Conservation (phyloP, 1,284 basidiomycete species). For the Athelia sp. region DNA sequence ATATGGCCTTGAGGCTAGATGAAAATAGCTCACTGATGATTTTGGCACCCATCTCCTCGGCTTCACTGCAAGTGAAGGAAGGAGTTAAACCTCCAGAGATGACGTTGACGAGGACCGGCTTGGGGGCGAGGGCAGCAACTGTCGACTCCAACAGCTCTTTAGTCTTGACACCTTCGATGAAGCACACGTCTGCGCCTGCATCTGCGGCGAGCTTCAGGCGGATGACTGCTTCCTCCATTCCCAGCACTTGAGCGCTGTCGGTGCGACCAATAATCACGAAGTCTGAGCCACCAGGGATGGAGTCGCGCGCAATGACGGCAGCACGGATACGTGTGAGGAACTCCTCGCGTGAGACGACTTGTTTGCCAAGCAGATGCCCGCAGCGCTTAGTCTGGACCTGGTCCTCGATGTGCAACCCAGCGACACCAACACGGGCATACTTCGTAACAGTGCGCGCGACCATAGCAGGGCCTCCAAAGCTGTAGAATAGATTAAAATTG, state of each 20-base stretch:
- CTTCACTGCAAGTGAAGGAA: slow-evolving; percentile 34
- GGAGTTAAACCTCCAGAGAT: slow-evolving; percentile 39
- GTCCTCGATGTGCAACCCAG: slow-evolving; percentile 47
- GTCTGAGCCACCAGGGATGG: slow-evolving; percentile 30
- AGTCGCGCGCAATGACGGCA: slow-evolving; percentile 34
- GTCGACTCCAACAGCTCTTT: slow-evolving; percentile 29
- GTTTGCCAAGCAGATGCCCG: slow-evolving; percentile 45
- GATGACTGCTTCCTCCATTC: slow-evolving; percentile 34
- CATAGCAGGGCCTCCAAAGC: slow-evolving; percentile 43
- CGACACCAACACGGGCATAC: slow-evolving; percentile 42
- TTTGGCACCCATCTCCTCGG: slow-evolving; percentile 33
- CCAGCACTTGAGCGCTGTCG: slow-evolving; percentile 34
- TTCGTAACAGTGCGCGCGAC: slow-evolving; percentile 39
- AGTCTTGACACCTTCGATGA: slow-evolving; percentile 39
- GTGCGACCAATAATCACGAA: slow-evolving; percentile 45
- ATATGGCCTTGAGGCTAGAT: background rate
- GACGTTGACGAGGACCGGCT: slow-evolving; percentile 36
- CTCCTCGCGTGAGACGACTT: slow-evolving; percentile 34
- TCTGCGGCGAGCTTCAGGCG: slow-evolving; percentile 33
- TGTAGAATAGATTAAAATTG: slow-evolving; percentile 7
- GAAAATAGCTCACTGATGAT: slow-evolving; percentile 27
- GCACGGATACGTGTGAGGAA: slow-evolving; percentile 43
- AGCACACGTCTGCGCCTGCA: slow-evolving; percentile 38
- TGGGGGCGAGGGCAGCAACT: slow-evolving; percentile 28
- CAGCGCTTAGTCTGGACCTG: slow-evolving; percentile 45